Evolutionary conservation across 768 basidiomycete species (phyloP), one percentile per base, ranked within the genome.

Genomic region (Mycena pura): DNA sequence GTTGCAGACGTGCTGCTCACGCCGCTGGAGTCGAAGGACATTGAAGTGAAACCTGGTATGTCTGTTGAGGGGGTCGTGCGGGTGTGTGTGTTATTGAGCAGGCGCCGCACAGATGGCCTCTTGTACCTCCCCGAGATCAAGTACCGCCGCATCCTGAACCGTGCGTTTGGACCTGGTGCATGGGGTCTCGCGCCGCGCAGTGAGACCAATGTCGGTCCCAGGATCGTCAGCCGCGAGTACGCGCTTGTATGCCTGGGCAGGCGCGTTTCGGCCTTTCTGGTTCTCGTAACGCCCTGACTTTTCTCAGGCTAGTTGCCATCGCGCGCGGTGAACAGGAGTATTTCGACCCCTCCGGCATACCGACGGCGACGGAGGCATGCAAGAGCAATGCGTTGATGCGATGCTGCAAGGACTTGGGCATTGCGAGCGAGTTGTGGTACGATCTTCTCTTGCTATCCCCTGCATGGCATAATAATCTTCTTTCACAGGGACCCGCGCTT

Each of bases 341-440:
- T 75, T 99, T 98, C 68, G 95, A 96, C 69, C 89, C 92, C 7
- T 83, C 84, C 0, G 94, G 95, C 14, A 87, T 99, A 48, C 86
- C 96, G 2, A 99, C 96, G 0, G 96, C 96, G 0, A 92, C 91
- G 0, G 96, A 99, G 73, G 94, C 90, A 0, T 93, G 91, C 78
- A 99, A 98, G 76, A 94, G 92, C 71, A 99, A 99, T 64, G 96
- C 96, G 0, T 80, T 99, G 28, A 97, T 98, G 96, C 82, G 96
- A 29, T 98, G 96, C 74, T 95, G 93, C 78, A 99, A 99, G 72
- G 96, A 99, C 71, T 78, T 99, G 38, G 96, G 96, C 11, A 83
- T 99, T 66, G 96, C 96, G 0, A 95, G 94, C 73, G 96, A 98
- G 76, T 86, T 99, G 22, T 98, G 96, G 95, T 95, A 66, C 62